These are phyloP conservation scores for Naganishia kalamii DNA, from an alignment of 768 basidiomycete species.

Conservation along the genomic window DNA sequence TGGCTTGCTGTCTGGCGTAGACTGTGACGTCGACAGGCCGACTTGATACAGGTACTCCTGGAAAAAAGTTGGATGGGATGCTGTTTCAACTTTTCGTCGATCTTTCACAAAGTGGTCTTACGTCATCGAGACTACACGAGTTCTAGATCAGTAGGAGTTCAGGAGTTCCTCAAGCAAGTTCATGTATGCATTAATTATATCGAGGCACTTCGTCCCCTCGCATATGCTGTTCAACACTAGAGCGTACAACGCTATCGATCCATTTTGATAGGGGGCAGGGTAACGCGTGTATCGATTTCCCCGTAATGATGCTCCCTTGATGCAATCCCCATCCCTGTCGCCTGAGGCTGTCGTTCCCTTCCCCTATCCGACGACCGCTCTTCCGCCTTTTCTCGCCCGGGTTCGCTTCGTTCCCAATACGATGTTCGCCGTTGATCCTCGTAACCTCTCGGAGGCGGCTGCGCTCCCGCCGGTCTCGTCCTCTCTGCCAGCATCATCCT, in stretches of 20 bases:
- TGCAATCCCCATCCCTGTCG: neutral
- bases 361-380: neutral
- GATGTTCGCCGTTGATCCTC: neutral
- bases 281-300: slow-evolving; percentile 9
- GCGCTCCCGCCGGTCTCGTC: neutral
- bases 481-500: neutral
- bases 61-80: too few species aligned
- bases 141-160: too few species aligned
- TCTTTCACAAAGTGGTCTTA: too few species aligned
- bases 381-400: neutral
- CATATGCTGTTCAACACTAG: too few species aligned
- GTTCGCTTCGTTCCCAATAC: neutral
- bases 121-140: too few species aligned
- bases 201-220: too few species aligned
- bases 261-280: slow-evolving; percentile 4
- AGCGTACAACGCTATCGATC: neutral
- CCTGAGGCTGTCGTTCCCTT: neutral
- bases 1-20: too few species aligned
- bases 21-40: too few species aligned
- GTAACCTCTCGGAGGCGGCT: neutral
- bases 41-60: too few species aligned
- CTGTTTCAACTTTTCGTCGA: too few species aligned
- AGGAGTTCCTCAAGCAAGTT: too few species aligned
- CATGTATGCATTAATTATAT: too few species aligned
- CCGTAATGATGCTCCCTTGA: slow-evolving; percentile 1